phyloP scores from a whole-genome alignment of 78 protist genomes.

The Blattamonas nauphoetae region DNA sequence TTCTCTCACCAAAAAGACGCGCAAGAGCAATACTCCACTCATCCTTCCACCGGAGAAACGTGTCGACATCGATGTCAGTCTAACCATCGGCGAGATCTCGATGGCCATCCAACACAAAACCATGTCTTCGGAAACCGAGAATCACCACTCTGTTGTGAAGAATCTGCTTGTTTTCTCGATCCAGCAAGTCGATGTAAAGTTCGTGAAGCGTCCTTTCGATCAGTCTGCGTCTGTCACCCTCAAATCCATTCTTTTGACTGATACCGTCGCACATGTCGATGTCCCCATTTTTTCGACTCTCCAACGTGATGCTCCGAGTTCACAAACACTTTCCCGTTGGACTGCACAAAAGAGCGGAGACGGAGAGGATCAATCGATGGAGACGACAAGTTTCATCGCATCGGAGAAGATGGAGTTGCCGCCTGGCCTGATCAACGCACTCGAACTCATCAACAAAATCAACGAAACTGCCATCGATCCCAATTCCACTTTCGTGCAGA shows the following conservation, averaged over 20 bases:
- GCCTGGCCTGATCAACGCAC: too few relatives aligned
- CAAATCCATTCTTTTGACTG: background rate
- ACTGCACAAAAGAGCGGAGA: too few relatives aligned
- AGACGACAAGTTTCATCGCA: too few relatives aligned
- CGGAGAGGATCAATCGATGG: too few relatives aligned
- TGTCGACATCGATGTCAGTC: background rate
- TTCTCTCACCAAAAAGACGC: background rate
- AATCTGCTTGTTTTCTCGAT: background rate
- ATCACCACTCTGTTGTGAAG: background rate
- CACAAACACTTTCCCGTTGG: background rate
- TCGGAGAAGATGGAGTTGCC: too few relatives aligned
- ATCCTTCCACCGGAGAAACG: background rate
- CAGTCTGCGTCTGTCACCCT: background rate
- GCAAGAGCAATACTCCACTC: background rate
- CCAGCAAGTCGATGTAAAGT: background rate
- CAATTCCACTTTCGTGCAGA: too few relatives aligned
- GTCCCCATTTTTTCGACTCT: background rate
- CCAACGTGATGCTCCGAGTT: background rate
- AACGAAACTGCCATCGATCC: too few relatives aligned
- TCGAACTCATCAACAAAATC: too few relatives aligned
- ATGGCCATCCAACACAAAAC: background rate
- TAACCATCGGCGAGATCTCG: background rate
- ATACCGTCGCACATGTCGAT: background rate
- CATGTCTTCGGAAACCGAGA: background rate
- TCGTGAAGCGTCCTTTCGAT: background rate